phyloP scores from a whole-genome alignment of 139 green algal genomes.

The Coelastrella sp. region DNA sequence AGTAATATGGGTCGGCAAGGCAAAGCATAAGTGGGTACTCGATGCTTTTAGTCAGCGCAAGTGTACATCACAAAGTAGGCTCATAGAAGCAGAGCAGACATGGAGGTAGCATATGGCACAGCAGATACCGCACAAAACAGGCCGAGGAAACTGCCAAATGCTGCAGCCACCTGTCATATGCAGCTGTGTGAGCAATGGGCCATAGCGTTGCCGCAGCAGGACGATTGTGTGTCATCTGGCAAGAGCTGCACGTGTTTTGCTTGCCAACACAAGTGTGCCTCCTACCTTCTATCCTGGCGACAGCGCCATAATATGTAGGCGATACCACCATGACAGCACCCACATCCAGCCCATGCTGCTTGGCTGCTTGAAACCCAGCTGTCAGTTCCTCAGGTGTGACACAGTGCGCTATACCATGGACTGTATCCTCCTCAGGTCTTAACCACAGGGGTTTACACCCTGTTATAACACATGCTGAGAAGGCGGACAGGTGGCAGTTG shows the following conservation, averaged over 20 bases:
- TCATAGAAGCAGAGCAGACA: too few relatives aligned
- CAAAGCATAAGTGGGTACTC: not conserved
- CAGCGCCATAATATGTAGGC: slow-evolving; percentile 35
- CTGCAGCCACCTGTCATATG: not conserved
- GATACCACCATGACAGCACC: slow-evolving; percentile 72
- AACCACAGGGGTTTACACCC: slow-evolving; percentile 65
- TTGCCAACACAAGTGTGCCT: not conserved
- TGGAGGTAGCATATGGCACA: too few relatives aligned
- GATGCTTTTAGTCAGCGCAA: not conserved
- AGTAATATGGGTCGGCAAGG: not conserved
- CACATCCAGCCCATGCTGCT: slow-evolving; percentile 69
- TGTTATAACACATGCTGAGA: slow-evolving; percentile 80
- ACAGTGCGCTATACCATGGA: slow-evolving; percentile 71
- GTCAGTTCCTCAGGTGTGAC: slow-evolving; percentile 66
- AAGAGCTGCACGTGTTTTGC: too few relatives aligned
- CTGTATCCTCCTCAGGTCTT: slow-evolving; percentile 59
- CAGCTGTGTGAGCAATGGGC: too few relatives aligned
- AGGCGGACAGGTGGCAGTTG: slow-evolving; percentile 89
- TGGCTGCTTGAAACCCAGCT: slow-evolving; percentile 55
- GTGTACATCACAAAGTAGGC: too few relatives aligned
- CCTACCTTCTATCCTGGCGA: slow-evolving; percentile 15
- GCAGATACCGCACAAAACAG: too few relatives aligned
- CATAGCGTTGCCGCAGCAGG: too few relatives aligned
- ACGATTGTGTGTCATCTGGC: too few relatives aligned
- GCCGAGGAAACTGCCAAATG: too few relatives aligned